Base-by-base conservation (phyloP, 2,329 filamentous ascomycete species). In the Cladosporium sp. region DNA sequence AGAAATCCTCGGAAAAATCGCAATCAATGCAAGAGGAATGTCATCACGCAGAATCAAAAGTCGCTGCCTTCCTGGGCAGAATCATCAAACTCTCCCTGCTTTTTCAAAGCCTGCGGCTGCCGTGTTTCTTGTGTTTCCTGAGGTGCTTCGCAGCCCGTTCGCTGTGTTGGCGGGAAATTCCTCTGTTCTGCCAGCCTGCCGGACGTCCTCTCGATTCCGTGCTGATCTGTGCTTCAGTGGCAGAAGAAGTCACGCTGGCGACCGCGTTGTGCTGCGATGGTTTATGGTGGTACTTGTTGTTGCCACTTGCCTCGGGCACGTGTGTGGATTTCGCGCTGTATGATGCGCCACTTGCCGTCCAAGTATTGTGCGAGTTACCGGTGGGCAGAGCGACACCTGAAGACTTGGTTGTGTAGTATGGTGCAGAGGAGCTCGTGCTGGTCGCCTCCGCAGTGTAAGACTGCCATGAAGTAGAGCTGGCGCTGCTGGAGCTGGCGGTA, bases 81-180 rank as follows among this genome's bases (percentile, higher is more conserved):
- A 39, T 39, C 17, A 2, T 10, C 28, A n/a, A n/a, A 9, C 19
- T 19, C 25, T 20, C 2, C n/a, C 25, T 20, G 2, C 5, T 3
- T 17, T 20, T 36, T 24, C n/a, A 36, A 13, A 50, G 44, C 40
- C 53, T 53, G 44, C 51, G 28, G n/a, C 53, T 49, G 25, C 49
- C 58, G 52, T 65, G 64, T 32, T 63, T 64, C 65, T 62, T 66
- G 49, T 68, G 65, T 53, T 56, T 19, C 47, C 58, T 53, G 61
- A 68, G 55, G 59, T 68, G 64, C 39, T 59, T 63, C 47, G 61
- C 60, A 19, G 47, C 48, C 54, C 59, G 55, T 64, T 50, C 69
- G 20, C 22, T 34, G 9, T 34, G n/a, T 7, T 34, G 34, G 5
- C 17, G 10, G n/a, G 49, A 12, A 5, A 17, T 32, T 28, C 20